Percentiles rank a stretch among this genome's conserved stretches.
These are phyloP conservation scores for Nephelium lappaceum DNA, from an alignment of 345 rosid genomes.

Conservation along the genomic window DNA sequence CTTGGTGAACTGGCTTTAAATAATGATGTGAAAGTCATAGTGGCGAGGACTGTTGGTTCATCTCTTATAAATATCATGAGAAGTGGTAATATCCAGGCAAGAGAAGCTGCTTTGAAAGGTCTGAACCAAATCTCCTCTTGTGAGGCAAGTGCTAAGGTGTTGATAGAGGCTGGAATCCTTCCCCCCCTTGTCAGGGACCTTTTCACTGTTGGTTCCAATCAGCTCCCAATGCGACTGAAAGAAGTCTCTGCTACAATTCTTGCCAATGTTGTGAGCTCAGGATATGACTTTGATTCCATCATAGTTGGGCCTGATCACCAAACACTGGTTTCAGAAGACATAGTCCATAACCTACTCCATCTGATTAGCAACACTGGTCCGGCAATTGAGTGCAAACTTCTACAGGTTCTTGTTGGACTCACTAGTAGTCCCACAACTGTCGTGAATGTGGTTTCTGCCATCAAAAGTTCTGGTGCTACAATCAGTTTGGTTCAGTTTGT, in stretches of 20 bases:
- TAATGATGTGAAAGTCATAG: slow-evolving; percentile 74
- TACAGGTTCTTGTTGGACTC: slow-evolving; percentile 94
- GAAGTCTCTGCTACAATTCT: slow-evolving; percentile 94
- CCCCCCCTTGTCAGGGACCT: slow-evolving; percentile 89
- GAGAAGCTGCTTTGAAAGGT: slow-evolving; percentile 89
- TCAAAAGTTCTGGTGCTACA: slow-evolving; percentile 89
- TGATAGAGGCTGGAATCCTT: slow-evolving; percentile 79
- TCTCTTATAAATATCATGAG: slow-evolving; percentile 80
- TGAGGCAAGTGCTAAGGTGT: slow-evolving; percentile 78
- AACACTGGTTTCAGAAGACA: slow-evolving; percentile 84
- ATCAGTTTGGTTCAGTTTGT: slow-evolving; percentile 95
- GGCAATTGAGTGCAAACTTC: slow-evolving; percentile 85
- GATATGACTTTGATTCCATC: slow-evolving; percentile 67
- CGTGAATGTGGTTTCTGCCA: slow-evolving; percentile 73
- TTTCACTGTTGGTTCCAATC: slow-evolving; percentile 73
- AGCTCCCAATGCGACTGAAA: slow-evolving; percentile 84
- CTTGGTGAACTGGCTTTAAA: slow-evolving; percentile 86
- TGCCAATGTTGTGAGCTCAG: slow-evolving; percentile 81
- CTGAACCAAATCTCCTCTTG: slow-evolving; percentile 80
- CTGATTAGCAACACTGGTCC: slow-evolving; percentile 98
- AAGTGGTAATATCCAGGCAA: slow-evolving; percentile 59
- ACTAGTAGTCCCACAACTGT: slow-evolving; percentile 70
- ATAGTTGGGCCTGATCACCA: slow-evolving; percentile 69
- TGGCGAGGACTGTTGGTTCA: slow-evolving; percentile 78
- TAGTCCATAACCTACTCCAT: slow-evolving; percentile 76